Evolutionary conservation across 306 rosid species (phyloP).

Genomic region (Quercus ilex): DNA sequence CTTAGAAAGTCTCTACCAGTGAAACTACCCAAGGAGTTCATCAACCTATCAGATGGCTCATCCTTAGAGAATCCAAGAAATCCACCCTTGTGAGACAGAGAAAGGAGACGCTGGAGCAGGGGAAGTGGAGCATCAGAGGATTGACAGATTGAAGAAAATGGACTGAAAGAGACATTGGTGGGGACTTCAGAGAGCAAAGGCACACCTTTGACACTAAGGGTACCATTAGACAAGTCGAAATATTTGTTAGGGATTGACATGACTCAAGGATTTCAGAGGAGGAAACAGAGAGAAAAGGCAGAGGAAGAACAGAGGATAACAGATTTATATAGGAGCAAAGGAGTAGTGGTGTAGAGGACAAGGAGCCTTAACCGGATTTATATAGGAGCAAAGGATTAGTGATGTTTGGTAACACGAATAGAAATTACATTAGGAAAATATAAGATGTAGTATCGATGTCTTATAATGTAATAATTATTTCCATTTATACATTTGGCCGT

Average conservation of each 20-base stretch:
- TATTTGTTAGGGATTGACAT: constrained; percentile 54
- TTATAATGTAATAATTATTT: too few species aligned
- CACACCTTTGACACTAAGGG: constrained; percentile 39
- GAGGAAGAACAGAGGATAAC: background rate
- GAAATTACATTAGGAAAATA: too few species aligned
- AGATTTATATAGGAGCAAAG: background rate
- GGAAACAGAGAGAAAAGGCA: background rate
- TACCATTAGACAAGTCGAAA: constrained; percentile 46
- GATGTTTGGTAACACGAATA: too few species aligned
- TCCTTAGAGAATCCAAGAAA: constrained; percentile 60
- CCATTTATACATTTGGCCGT: too few species aligned
- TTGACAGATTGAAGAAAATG: constrained; percentile 41
- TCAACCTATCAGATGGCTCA: constrained; percentile 50
- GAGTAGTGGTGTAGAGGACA: too few species aligned
- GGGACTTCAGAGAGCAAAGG: constrained; percentile 64
- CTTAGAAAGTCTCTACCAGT: constrained; percentile 53
- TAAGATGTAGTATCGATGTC: too few species aligned
- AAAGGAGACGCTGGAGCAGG: constrained; percentile 44
- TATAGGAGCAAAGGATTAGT: too few species aligned
- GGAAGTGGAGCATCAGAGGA: constrained; percentile 53
- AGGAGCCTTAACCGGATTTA: too few species aligned
- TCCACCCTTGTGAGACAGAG: constrained; percentile 60
- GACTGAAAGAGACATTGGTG: constrained; percentile 49
- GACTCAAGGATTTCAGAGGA: constrained; percentile 10
- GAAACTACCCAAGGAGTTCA: constrained; percentile 65